Base-by-base conservation (phyloP, 805 yeast species). In the Lipomyces japonicus region DNA sequence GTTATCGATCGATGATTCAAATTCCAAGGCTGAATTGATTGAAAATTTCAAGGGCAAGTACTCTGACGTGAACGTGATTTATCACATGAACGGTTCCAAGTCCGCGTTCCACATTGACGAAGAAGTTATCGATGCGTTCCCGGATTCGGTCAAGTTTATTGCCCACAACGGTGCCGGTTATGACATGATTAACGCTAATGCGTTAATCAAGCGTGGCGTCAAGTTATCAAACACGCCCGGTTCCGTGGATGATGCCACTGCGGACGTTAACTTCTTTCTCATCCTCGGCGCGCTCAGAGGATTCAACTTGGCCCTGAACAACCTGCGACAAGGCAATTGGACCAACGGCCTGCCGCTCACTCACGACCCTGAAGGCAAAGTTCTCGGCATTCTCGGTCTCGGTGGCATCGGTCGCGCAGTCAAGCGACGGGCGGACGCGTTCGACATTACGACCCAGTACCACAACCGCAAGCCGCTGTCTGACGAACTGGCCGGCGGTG, bases 401-500 rank as follows among this genome's bases (percentile, higher is more conserved):
- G 96, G 96, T 26, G 95, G 95, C 32, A 87, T 88, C 68, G 96
- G 96, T 39, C 78, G 89, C 53, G 85, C 86, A 32, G 80, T 88
- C 46, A 75, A 87, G 46, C 79, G 81, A 58, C 76, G 91, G 59
- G 73, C 86, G 53, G 68, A 70, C 56, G 90, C 90, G 7, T 87
- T 88, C 68, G 95, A 91, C 2, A 86, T 87, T 67, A 80, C 77
- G 60, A 77, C 84, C 59, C 66, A 82, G 34, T 88, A 88, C 68
- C 77, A 87, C 68, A 88, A 86, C 71, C 77, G 95, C 61, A 68
- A 67, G 44, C 71, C 73, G 61, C 70, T 88, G 58, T 46, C 75
- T 3, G 70, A 78, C 1, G 90, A 82, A 21, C 69, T 82, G 51
- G 95, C 84, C 65, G 73, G 68, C 24, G 88, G 78, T 34, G 81